Evolutionary conservation across 2,329 filamentous ascomycete genomes (phyloP).

Genomic region (Colletotrichum sojae): DNA sequence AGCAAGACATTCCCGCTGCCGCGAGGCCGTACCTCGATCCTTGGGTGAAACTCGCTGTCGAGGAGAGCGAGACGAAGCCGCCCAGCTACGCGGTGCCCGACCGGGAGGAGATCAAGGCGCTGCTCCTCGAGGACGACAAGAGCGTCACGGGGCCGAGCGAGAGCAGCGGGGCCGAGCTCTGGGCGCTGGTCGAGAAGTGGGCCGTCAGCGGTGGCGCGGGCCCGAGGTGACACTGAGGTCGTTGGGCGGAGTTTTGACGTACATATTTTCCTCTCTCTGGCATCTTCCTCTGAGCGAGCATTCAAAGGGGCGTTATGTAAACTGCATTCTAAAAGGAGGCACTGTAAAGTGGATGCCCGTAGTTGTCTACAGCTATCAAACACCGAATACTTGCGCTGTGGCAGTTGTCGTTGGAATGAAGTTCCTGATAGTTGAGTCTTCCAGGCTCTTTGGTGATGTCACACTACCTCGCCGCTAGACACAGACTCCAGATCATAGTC

Average conservation of each 20-base stretch:
- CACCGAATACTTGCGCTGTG: too few relatives aligned
- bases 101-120: constrained; percentile 28
- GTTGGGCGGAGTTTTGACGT: neutral
- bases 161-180: constrained; percentile 30
- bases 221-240: neutral
- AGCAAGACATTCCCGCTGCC: constrained; percentile 23
- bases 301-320: neutral
- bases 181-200: constrained; percentile 38
- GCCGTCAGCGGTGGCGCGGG: constrained; percentile 2
- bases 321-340: too few relatives aligned
- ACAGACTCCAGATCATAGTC: too few relatives aligned
- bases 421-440: too few relatives aligned
- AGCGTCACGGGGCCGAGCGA: constrained; percentile 9
- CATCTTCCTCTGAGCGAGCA: neutral
- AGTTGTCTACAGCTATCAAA: too few relatives aligned
- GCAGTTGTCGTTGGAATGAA: too few relatives aligned
- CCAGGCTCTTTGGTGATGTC: too few relatives aligned
- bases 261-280: neutral
- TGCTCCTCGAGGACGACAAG: constrained; percentile 20
- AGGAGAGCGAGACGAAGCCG: constrained; percentile 35
- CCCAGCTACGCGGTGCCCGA: constrained; percentile 34
- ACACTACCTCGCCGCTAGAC: too few relatives aligned
- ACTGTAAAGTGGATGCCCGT: too few relatives aligned
- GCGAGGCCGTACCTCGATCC: constrained; percentile 32
- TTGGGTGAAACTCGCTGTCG: constrained; percentile 31